Base-by-base conservation (phyloP, 2,329 filamentous ascomycete species). In the Neofusicoccum parvum region DNA sequence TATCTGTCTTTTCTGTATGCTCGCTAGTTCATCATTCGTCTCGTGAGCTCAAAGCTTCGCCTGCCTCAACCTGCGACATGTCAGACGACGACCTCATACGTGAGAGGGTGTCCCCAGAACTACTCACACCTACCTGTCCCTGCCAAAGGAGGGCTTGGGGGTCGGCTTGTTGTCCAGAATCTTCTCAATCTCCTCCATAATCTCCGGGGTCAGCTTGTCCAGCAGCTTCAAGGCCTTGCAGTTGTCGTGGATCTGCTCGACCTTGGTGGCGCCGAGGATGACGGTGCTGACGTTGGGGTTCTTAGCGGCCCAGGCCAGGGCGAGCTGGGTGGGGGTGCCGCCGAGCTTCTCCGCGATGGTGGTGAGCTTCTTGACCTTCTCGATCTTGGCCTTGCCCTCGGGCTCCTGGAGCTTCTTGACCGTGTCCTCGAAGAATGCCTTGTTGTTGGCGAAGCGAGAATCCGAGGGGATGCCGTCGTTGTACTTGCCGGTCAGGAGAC, bases 401-500 rank as follows among this genome's bases (percentile, higher is more conserved):
- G 80, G 79, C 39, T 72, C 79, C 73, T 83, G 79, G 63, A 86
- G 80, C 59, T 76, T 76, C 70, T 82, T 82, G 67, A 88, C 82
- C 17, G 82, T 85, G 70, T 82, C 80, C 69, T 84, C 83, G 75
- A 88, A 88, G 70, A 84, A 83, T 62, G 82, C 82, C 67, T 83
- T 81, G 76, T 87, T 86, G 69, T 80, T 85, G 64, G 84, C 84
- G 70, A 87, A 87, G 41, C 87, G 85, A 45, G 85, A 88, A 71
- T 83, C 86, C 70, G 86, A 82, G 15, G 86, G 85, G 64, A 88
- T 85, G 63, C 86, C 86, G 68, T 87, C 81, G 75, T 88, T 87
- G 81, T 89, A 88, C 77, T 88, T 89, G 71, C 86, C 86, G 7
- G 85, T 88, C 63, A 89, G 74, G 45, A 88, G 75, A 65, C 86